Evolutionary conservation across 1,284 basidiomycete species (phyloP), one percentile per base, ranked within the genome.

Genomic region (Fomitopsis pinicola): DNA sequence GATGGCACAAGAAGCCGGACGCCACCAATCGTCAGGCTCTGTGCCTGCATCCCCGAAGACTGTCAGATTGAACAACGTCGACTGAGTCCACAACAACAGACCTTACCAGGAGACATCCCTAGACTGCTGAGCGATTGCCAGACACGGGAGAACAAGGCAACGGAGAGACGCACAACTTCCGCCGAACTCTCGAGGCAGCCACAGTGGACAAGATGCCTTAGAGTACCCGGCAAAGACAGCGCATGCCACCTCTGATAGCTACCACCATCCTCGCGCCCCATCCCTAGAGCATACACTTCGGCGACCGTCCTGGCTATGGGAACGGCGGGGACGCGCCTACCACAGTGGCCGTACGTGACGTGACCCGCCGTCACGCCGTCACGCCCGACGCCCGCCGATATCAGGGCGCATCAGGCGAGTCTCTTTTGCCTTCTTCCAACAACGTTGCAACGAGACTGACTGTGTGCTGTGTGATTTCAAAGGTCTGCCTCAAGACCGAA

Each of bases 371-470:
- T 54, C 52, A 54, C 52, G 28, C 50, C 33, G 52, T 54, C 52
- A 54, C 52, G 52, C 52, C 52, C 52, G 35, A 7, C 52, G 17
- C 52, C 30, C 36, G 52, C 52, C 52, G 10, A 9, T 54, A 54
- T 38, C 35, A 54, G n/a, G 52, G 52, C 52, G 52, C 52, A 54
- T 54, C 52, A 54, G 52, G 52, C 35, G 52, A 38, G 52, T 54
- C 33, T 12, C 35, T 33, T 50, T 17, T 54, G 35, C n/a, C 19
- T 38, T 30, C 52, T 54, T 5, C 52, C 19, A 22, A 9, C 52
- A 54, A 54, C 17, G 15, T 22, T 40, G 6, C 50, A 38, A 54
- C 36, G 36, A 26, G 14, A 26, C 52, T 54, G 28, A 54, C 38
- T 40, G 33, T 38, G 52, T 54, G 52, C 36, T 54, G 52, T 40